A percentile compares a stretch with the other conserved stretches of the same genome.
phyloP scores from a whole-genome alignment of 2,329 filamentous ascomycete species.

The Chaetomium globosum region DNA sequence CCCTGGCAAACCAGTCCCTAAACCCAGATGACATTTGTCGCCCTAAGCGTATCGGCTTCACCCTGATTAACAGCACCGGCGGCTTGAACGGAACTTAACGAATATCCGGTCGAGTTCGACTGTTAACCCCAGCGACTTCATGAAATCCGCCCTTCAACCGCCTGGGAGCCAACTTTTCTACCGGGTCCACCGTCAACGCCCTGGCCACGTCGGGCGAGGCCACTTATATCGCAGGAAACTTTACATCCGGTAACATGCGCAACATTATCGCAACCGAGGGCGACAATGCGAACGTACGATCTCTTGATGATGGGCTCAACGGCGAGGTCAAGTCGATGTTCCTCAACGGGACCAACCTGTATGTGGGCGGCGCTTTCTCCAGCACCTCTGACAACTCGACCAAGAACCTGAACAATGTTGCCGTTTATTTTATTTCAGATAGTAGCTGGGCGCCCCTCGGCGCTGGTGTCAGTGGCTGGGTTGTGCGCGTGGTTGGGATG shows the following conservation, averaged over 20 bases:
- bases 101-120: conserved; percentile 72
- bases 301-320: conserved; percentile 75
- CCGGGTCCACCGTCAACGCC: conserved; percentile 68
- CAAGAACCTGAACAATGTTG: conserved; percentile 72
- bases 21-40: conserved; percentile 74
- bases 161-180: conserved; percentile 70
- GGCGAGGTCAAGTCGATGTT: conserved; percentile 74
- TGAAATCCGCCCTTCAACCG: conserved; percentile 74
- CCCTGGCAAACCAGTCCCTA: conserved; percentile 64
- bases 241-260: conserved; percentile 66
- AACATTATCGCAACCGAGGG: conserved; percentile 78
- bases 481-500: conserved; percentile 74
- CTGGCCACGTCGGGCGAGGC: conserved; percentile 66
- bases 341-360: conserved; percentile 67
- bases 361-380: conserved; percentile 83
- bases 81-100: conserved; percentile 85
- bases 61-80: conserved; percentile 70
- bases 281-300: conserved; percentile 62
- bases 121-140: conserved; percentile 64
- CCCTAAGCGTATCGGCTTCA: conserved; percentile 83
- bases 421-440: conserved; percentile 69
- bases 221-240: conserved; percentile 82
- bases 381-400: conserved; percentile 65
- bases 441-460: conserved; percentile 79
- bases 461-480: conserved; percentile 79